Conservation (phyloP, 768 basidiomycete species). For the Tylopilus sp. region DNA sequence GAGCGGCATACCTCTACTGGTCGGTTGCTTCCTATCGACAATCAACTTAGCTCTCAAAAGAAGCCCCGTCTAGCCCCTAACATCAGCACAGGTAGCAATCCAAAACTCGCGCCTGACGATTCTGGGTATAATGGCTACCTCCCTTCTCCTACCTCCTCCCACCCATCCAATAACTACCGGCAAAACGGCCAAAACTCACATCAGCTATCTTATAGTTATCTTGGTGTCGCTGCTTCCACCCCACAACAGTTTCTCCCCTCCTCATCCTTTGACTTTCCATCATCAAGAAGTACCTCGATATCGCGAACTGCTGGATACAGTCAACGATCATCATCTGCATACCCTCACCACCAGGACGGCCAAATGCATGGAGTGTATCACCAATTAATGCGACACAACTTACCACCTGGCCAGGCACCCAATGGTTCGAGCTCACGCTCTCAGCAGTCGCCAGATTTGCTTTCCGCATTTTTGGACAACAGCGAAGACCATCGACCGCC, state of each 20-base stretch:
- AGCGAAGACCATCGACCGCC: conserved; percentile 26
- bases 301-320: conserved; percentile 25
- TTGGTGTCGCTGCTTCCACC: conserved; percentile 13
- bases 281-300: conserved; percentile 22
- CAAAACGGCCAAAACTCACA: conserved; percentile 29
- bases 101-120: conserved; percentile 28
- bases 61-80: conserved; percentile 29
- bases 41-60: conserved; percentile 26
- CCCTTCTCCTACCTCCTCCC: conserved; percentile 25
- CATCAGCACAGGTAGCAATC: conserved; percentile 17
- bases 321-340: conserved; percentile 16
- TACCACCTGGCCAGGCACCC: conserved; percentile 17
- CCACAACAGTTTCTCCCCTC: conserved; percentile 23
- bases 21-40: conserved; percentile 29
- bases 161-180: conserved; percentile 26
- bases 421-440: conserved; percentile 18
- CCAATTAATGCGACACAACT: conserved; percentile 28
- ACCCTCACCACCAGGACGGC: conserved; percentile 29
- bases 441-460: conserved; percentile 26
- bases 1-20: conserved; percentile 32
- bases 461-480: conserved; percentile 31
- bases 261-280: conserved; percentile 28
- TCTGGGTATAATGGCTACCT: conserved; percentile 30
- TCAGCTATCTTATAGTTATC: conserved; percentile 24
- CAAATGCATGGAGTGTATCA: conserved; percentile 32